These are phyloP conservation scores for Psilocybe azurescens DNA, from an alignment of 768 basidiomycete genomes.

Conservation along the genomic window DNA sequence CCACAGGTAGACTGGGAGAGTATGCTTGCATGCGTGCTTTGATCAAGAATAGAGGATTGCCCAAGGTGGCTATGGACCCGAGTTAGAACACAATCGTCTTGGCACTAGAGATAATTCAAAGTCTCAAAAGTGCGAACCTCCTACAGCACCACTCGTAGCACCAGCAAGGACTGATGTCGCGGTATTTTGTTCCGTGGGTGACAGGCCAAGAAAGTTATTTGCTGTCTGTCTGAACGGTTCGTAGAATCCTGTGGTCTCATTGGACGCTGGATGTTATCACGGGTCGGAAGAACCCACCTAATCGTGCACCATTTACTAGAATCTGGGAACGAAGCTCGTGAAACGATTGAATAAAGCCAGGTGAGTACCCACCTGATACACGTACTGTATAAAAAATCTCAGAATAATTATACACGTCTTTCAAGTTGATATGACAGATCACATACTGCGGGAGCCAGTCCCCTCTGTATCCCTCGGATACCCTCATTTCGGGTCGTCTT, in stretches of 20 bases:
- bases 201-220: background rate
- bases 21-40: slow-evolving; percentile 1
- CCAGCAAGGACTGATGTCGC: background rate
- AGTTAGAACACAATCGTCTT: background rate
- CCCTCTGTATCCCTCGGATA: slow-evolving; percentile 1
- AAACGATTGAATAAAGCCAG: background rate
- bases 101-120: background rate
- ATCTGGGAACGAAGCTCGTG: background rate
- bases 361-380: background rate
- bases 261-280: background rate
- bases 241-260: background rate
- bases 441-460: background rate
- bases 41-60: background rate
- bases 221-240: background rate
- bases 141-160: background rate
- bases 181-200: background rate
- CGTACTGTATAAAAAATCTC: background rate
- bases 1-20: background rate
- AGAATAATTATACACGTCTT: background rate
- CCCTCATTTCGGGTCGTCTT: slow-evolving; percentile 1
- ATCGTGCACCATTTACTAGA: background rate
- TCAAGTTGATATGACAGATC: background rate
- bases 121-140: background rate
- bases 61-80: background rate
- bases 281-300: background rate